phyloP scores from a whole-genome alignment of 202 grass and related monocot genomes.

The Thinopyrum obtusiflorum region DNA sequence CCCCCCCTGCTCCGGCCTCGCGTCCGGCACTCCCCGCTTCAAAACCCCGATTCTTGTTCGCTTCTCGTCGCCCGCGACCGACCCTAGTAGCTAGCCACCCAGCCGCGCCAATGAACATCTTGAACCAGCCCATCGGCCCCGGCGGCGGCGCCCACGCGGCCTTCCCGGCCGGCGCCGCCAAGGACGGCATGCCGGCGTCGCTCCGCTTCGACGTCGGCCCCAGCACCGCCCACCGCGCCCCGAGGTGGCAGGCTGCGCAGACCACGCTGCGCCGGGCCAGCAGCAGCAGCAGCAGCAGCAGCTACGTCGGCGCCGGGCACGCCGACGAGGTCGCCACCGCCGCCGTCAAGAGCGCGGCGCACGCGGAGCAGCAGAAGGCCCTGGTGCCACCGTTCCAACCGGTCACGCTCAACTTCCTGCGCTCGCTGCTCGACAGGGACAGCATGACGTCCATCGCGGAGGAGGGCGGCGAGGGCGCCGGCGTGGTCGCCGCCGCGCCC shows the following conservation, averaged over 20 bases:
- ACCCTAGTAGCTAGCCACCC: not conserved
- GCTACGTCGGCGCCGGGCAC: conserved; percentile 31
- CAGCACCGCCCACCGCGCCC: conserved; percentile 12
- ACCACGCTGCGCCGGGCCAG: conserved; percentile 26
- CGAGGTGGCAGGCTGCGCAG: conserved; percentile 33
- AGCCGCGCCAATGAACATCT: conserved; percentile 54
- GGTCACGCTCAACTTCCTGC: conserved; percentile 61
- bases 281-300: conserved; percentile 24
- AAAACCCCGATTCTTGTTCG: not conserved
- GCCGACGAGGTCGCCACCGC: not conserved
- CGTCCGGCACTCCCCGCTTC: not conserved
- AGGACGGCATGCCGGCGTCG: conserved; percentile 44
- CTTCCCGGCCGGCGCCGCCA: conserved; percentile 17
- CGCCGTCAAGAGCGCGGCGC: not conserved
- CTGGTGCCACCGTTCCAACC: conserved; percentile 47
- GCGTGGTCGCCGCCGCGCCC: not conserved
- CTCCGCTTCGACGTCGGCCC: conserved; percentile 45
- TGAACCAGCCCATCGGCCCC: conserved; percentile 59
- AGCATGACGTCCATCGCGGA: conserved; percentile 28
- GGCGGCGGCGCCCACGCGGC: conserved; percentile 24
- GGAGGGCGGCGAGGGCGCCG: not conserved
- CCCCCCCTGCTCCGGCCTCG: not conserved
- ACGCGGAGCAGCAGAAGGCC: not conserved
- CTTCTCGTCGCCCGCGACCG: not conserved
- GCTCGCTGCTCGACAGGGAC: conserved; percentile 42